Base-by-base conservation (phyloP, 495 filamentous ascomycete species). In the Glarea lozoyensis region DNA sequence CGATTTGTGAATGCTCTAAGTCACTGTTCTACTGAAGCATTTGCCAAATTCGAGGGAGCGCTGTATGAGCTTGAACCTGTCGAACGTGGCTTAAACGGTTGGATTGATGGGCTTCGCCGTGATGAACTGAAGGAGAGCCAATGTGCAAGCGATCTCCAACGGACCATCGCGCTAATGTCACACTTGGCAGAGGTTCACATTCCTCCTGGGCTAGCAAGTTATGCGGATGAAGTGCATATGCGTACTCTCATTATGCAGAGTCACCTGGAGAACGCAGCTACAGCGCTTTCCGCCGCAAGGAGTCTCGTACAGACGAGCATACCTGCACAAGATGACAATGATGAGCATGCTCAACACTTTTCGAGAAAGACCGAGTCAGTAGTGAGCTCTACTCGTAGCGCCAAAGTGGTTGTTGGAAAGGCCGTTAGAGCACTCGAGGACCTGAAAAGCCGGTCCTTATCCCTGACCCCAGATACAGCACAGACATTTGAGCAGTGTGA, bases 11-110 rank as follows among this genome's bases (percentile, higher is more conserved):
- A 78, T 39, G 77, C 76, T 39, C 85, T 94, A 43, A 80, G 69
- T 48, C 72, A 73, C 43, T 94, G 86, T 61, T 78, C 79, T 4
- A 59, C 83, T 2, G 84, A 88, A 44, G 72, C 84, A 46, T 97
- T 97, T 59, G 68, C 64, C 34, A 74, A 65, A 45, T 86, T 82
- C 49, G 82, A 86, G 50, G 79, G 73, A 21, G 82, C 88, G 5
- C 58, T 90, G 33, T 86, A 89, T 52, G 92, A 97, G 55, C 69
- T 97, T 48, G 88, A 94, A 57, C 89, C 90, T 2, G 88, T 97
- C 11, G 92, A 98, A 62, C 70, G 87, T 25, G 85, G 86, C 1
- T 62, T 97, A 29, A 93, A 95, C 53, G 76, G 75, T 21, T 96
- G 89, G 81, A 81, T 97, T 48, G 88, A 96, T 30, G 73, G 70